Percentiles rank a stretch among this genome's conserved stretches.
These are phyloP conservation scores for Scleromitrula shiraiana DNA, from an alignment of 2,329 filamentous ascomycete species.

Conservation along the genomic window DNA sequence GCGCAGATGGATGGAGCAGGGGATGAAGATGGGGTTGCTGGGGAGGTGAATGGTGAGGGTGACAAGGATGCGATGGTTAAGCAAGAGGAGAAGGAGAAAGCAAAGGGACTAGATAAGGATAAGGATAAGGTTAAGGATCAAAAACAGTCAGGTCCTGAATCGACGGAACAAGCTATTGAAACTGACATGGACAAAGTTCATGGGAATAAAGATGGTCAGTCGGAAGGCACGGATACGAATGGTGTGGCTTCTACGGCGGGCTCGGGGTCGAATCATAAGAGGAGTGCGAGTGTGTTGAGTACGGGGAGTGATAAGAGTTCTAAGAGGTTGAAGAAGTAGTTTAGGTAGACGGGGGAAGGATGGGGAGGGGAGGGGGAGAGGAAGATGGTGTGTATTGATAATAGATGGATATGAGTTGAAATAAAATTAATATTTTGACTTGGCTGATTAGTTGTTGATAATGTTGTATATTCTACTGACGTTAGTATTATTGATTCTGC, in stretches of 20 bases:
- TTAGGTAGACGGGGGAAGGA: background rate
- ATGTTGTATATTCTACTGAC: too few species aligned
- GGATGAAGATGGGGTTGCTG: slow-evolving; percentile 50
- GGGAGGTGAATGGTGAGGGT: slow-evolving; percentile 39
- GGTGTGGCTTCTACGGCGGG: background rate
- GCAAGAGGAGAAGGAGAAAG: background rate
- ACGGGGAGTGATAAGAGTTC: slow-evolving; percentile 52
- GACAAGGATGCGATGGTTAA: slow-evolving; percentile 42
- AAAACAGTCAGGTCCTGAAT: too few species aligned
- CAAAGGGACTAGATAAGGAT: background rate
- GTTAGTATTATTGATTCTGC: too few species aligned
- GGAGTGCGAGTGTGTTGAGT: slow-evolving; percentile 77
- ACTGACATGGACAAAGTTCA: slow-evolving; percentile 29
- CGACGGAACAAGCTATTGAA: too few species aligned
- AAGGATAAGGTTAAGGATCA: slow-evolving; percentile 11
- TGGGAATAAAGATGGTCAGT: slow-evolving; percentile 33
- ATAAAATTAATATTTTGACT: too few species aligned
- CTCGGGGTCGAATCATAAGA: slow-evolving; percentile 49
- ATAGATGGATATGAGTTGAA: too few species aligned
- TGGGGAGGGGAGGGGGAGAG: background rate
- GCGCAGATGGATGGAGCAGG: slow-evolving; percentile 8
- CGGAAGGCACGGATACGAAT: background rate
- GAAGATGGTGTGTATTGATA: background rate
- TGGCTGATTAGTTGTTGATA: too few species aligned
- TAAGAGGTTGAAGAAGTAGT: slow-evolving; percentile 40